A percentile compares a stretch with the other conserved stretches of the same genome.
phyloP scores from a whole-genome alignment of 2,329 filamentous ascomycete species.

The Epicoccum nigrum region DNA sequence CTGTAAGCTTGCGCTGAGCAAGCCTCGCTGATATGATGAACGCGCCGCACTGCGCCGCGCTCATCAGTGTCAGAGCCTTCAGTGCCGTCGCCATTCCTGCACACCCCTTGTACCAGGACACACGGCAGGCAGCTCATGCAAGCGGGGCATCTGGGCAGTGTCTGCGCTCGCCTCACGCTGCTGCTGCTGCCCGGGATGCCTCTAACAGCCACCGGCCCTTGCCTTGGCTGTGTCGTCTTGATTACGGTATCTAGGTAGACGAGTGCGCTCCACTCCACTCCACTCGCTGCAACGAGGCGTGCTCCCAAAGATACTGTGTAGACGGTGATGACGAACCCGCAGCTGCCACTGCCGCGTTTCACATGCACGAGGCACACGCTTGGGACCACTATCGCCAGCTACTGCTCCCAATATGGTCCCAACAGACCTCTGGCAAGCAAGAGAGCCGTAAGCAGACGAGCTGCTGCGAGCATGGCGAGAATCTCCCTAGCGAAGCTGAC shows the following conservation, averaged over 20 bases:
- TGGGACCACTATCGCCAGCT: conserved; percentile 18
- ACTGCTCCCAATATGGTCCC: conserved; percentile 8
- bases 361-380: conserved; percentile 29
- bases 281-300: conserved; percentile 14
- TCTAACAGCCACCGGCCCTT: conserved; percentile 11
- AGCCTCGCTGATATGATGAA: conserved; percentile 1
- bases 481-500: conserved; percentile 23
- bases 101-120: conserved; percentile 19
- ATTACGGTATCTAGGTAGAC: background rate
- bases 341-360: conserved; percentile 38
- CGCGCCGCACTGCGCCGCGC: too few relatives aligned
- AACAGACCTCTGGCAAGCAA: conserved; percentile 14
- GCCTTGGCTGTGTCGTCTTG: conserved; percentile 20
- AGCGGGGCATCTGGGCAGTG: conserved; percentile 19
- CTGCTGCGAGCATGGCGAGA: conserved; percentile 15
- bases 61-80: too few relatives aligned
- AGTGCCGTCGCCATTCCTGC: conserved; percentile 13
- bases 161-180: too few relatives aligned
- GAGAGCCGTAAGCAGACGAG: conserved; percentile 28
- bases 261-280: conserved; percentile 4
- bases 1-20: conserved; percentile 23
- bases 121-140: conserved; percentile 17
- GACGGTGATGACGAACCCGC: conserved; percentile 22
- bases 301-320: too few relatives aligned
- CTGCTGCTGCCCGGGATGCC: conserved; percentile 11